A percentile compares a stretch with the other conserved stretches of the same genome.
Conservation (phyloP, 1,139 yeast species). For the Chernovozyma sophiae-reginae region DNA sequence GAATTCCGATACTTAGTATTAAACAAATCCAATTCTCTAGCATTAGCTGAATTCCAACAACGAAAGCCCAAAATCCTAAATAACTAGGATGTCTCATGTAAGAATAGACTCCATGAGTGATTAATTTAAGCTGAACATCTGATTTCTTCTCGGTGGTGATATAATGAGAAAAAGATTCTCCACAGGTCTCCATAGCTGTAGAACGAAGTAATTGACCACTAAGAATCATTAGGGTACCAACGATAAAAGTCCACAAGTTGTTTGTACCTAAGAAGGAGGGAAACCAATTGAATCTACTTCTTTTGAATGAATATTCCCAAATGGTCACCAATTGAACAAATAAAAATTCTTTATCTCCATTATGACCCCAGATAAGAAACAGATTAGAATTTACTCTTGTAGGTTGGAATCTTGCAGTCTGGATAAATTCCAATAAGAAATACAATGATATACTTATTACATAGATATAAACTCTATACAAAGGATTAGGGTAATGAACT, state of each 20-base stretch:
- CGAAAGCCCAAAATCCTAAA: conserved; percentile 38
- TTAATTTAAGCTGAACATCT: conserved; percentile 11
- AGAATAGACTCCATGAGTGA: conserved; percentile 30
- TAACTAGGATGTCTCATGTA: conserved; percentile 39
- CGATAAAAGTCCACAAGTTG: conserved; percentile 1
- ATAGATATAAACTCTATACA: not conserved
- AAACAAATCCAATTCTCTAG: conserved; percentile 23
- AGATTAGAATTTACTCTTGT: conserved; percentile 23
- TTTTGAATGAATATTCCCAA: conserved; percentile 20
- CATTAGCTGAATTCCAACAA: conserved; percentile 30
- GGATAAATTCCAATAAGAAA: conserved; percentile 29
- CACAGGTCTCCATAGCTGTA: conserved; percentile 33
- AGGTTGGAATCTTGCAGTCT: conserved; percentile 25
- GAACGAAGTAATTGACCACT: conserved; percentile 16
- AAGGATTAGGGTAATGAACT: not conserved
- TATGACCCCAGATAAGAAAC: conserved; percentile 35
- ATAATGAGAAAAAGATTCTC: conserved; percentile 34
- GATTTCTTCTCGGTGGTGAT: conserved; percentile 9
- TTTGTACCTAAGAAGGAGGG: not conserved
- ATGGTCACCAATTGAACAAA: conserved; percentile 24
- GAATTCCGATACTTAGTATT: conserved; percentile 15
- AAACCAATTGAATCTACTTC: conserved; percentile 4
- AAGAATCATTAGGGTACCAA: not conserved
- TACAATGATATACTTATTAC: conserved; percentile 16
- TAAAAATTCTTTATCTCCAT: conserved; percentile 33